These are phyloP conservation scores for Peniophora sp. DNA, from an alignment of 1,284 basidiomycete species.

Conservation along the genomic window DNA sequence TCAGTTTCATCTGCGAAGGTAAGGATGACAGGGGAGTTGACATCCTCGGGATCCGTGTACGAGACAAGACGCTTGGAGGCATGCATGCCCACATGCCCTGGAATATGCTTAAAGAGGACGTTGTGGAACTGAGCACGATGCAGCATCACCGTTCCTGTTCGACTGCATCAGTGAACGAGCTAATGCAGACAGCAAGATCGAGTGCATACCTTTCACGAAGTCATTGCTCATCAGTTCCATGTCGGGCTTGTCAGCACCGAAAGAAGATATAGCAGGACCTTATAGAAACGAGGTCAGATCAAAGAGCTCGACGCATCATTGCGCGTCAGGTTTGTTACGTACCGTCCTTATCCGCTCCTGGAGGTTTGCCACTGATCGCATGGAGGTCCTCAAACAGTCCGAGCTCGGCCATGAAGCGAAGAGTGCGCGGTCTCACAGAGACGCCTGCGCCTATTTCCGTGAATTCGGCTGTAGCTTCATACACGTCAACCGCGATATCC, in stretches of 20 bases:
- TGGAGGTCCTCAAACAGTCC: constrained; percentile 31
- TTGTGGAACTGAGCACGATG: constrained; percentile 42
- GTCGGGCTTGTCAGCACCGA: too few relatives aligned
- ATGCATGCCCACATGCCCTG: constrained; percentile 25
- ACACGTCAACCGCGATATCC: constrained; percentile 36
- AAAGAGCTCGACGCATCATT: neutral
- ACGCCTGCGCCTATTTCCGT: constrained; percentile 44
- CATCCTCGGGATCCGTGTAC: constrained; percentile 17
- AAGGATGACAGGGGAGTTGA: constrained; percentile 11
- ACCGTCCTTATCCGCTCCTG: constrained; percentile 17
- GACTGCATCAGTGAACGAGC: neutral
- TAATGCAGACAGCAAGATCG: neutral
- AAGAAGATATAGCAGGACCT: too few relatives aligned
- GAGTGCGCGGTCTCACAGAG: constrained; percentile 36
- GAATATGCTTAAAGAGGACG: constrained; percentile 32
- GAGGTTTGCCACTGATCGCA: constrained; percentile 32
- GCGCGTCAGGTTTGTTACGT: neutral
- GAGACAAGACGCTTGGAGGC: constrained; percentile 32
- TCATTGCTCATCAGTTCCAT: neutral
- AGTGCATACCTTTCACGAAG: neutral
- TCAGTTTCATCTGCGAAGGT: constrained; percentile 30
- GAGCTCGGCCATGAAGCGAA: constrained; percentile 33
- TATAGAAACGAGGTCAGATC: too few relatives aligned
- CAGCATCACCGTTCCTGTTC: constrained; percentile 31
- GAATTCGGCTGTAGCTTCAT: constrained; percentile 38